Conservation (phyloP, 2,329 filamentous ascomycete genomes). For the Ascocoryne sarcoides region DNA sequence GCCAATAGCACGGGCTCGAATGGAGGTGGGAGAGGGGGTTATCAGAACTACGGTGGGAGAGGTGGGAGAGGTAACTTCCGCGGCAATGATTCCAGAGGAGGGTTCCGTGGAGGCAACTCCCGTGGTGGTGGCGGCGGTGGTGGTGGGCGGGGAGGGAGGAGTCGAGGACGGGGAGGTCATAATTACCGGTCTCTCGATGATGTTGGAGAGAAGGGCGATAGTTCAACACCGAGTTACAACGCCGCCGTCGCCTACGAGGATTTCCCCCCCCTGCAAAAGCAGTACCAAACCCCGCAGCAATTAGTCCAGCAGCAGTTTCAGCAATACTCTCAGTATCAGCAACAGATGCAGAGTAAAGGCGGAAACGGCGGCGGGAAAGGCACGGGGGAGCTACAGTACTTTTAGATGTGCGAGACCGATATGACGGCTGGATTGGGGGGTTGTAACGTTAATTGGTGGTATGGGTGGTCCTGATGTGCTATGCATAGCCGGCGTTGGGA, state of each 20-base stretch:
- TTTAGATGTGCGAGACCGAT: constrained; percentile 5
- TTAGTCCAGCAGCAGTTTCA: constrained; percentile 27
- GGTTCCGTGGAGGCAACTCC: constrained; percentile 26
- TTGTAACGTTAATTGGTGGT: too few species aligned
- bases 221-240: constrained; percentile 28
- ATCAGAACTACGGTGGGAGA: constrained; percentile 25
- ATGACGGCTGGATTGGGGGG: too few species aligned
- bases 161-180: constrained; percentile 36
- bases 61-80: constrained; percentile 29
- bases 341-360: constrained; percentile 19
- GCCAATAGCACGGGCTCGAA: constrained; percentile 26
- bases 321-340: constrained; percentile 25
- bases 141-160: constrained; percentile 34
- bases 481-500: not conserved
- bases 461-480: not conserved
- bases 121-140: constrained; percentile 18
- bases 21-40: constrained; percentile 25
- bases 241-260: constrained; percentile 29
- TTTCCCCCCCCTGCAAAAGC: constrained; percentile 28
- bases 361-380: constrained; percentile 13
- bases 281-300: constrained; percentile 28
- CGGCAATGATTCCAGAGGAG: constrained; percentile 35
- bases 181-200: constrained; percentile 63
- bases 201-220: constrained; percentile 40
- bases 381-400: constrained; percentile 27